Evolutionary conservation across 352 stramenopile genomes (phyloP).

Genomic region (Phytopythium aichiense): DNA sequence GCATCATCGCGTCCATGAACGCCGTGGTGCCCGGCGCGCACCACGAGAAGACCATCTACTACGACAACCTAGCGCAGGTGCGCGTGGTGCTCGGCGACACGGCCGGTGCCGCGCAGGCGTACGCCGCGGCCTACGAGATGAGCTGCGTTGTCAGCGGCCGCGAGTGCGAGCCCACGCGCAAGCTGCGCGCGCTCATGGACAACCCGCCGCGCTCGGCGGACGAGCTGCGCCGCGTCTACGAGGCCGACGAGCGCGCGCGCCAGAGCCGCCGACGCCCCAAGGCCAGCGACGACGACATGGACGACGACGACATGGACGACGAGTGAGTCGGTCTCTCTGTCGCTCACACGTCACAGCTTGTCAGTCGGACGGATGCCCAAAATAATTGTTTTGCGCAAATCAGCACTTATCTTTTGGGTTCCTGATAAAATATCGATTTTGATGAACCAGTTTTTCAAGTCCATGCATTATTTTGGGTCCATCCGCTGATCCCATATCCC

Average conservation of each 20-base stretch:
- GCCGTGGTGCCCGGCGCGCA: conserved; percentile 55
- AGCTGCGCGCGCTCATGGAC: conserved; percentile 54
- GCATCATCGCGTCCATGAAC: conserved; percentile 70
- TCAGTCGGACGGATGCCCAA: too few species aligned
- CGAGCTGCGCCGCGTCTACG: conserved; percentile 60
- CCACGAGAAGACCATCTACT: conserved; percentile 84
- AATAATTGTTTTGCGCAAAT: too few species aligned
- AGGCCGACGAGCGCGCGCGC: conserved; percentile 24
- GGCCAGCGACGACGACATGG: conserved; percentile 23
- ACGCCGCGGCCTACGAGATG: conserved; percentile 48
- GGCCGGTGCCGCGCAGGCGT: conserved; percentile 41
- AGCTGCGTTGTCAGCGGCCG: conserved; percentile 56
- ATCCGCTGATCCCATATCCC: too few species aligned
- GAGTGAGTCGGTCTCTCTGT: not conserved
- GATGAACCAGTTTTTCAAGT: not conserved
- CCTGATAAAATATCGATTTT: not conserved
- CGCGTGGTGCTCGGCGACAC: conserved; percentile 59
- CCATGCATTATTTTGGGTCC: too few species aligned
- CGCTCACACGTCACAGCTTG: conserved; percentile 5
- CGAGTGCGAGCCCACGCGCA: conserved; percentile 57
- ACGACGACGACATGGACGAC: conserved; percentile 13
- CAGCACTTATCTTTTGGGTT: too few species aligned
- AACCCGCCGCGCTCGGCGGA: conserved; percentile 56
- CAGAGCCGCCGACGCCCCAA: conserved; percentile 13
- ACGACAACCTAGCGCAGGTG: conserved; percentile 79